Base-by-base conservation (phyloP, 495 filamentous ascomycete genomes). In the Penicillium bovifimosum region DNA sequence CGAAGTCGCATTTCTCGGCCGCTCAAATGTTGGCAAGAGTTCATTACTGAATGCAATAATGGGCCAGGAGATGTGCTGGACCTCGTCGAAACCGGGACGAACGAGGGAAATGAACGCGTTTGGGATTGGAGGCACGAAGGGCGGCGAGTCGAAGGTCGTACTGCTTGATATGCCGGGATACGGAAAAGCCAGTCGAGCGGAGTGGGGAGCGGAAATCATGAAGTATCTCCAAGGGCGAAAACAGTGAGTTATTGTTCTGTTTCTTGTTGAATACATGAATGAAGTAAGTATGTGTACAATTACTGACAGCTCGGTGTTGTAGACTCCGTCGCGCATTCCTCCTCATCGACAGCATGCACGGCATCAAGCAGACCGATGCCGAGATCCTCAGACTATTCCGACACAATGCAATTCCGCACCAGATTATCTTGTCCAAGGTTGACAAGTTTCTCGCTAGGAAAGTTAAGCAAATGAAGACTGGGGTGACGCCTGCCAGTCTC, bases 131-230 rank as follows among this genome's bases (percentile, higher is more conserved):
- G 79, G 77, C 28, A 69, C 64, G 27, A 76, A 78, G 52, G 74
- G 70, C 26, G 68, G 72, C 34, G 77, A 85, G 58, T 75, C 77
- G 16, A 73, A 75, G 47, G 78, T 85, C 46, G 75, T 80, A 10
- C 62, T 95, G 43, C 71, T 96, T 32, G 95, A 98, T 68, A 92
- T 95, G 89, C 95, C 93, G 6, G 95, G 93, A 2, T 98, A 98
- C 62, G 93, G 95, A 5, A 76, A 86, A 47, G 86, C 81, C 5
- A 88, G 86, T 61, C 72, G 81, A 39, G 65, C 76, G 35, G 86
- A 85, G 56, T 96, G 92, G 92, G 93, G 93, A 2, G 68, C 70
- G 54, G 85, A 96, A 70, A 91, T 95, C 55, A 76, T 87, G 68
- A 90, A 95, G 67, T 96, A 95, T 74, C 63, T 96, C 26, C 70